Base-by-base conservation (phyloP, 2,329 filamentous ascomycete species). In the Fusarium torulosum region DNA sequence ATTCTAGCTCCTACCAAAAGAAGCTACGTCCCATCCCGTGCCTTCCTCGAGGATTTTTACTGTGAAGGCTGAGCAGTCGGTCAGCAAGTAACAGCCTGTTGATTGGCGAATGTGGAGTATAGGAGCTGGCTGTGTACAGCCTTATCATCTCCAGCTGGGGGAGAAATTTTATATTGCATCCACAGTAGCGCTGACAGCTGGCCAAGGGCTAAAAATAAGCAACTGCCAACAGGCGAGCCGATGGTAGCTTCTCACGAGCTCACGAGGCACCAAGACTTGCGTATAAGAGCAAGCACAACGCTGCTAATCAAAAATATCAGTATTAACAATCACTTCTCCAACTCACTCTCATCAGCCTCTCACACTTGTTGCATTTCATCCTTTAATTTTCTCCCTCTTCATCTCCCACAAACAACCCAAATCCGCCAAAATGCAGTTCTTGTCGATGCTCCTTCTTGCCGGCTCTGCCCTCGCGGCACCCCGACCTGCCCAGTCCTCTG, bases 391-490 rank as follows among this genome's bases (percentile, higher is more conserved):
- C 9, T 23, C 19, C 8, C 2, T 8, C 8, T 29, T 1, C 6
- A 21, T 25, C 6, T 9, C 3, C 3, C 6, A 37, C 35, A 3
- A 15, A 25, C 14, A 53, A 15, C 2, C 3, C 0, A 15, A 3
- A 21, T 3, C 46, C 3, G 3, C 6, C 27, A 62, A 8, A 6
- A 61, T 61, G 59, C 27, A 55, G 3, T 55, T 61, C 2, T 6
- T 60, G 13, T 33, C 47, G 0, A 21, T 61, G 2, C 31, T 61
- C 2, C 47, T 61, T 6, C 27, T 61, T 4, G 56, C 35, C 2
- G 21, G 56, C n/a, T 55, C 59, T 42, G 40, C 56, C 21, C 57
- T 61, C 14, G 59, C 59, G 6, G 59, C 59, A 31, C 59, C 58
- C 4, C 19, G 33, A 8, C 54, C 58, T 19, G 37, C 29, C 10